Conservation (phyloP, 2,329 filamentous ascomycete genomes). For the Neonectria sp. region DNA sequence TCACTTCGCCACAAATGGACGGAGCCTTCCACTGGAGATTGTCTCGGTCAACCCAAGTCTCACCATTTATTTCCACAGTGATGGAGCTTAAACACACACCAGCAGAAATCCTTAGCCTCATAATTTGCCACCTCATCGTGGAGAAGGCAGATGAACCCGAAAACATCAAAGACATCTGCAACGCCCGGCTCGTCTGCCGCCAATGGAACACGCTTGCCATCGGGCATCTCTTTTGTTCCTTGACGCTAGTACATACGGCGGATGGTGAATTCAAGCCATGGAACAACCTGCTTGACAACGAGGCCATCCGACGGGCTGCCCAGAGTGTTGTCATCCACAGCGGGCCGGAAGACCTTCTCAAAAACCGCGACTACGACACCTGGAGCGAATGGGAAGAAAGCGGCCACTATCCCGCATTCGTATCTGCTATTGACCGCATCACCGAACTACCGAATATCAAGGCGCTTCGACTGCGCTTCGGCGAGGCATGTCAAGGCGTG, state of each 20-base stretch:
- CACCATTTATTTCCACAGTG: neutral
- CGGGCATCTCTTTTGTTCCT: neutral
- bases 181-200: conserved; percentile 3
- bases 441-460: neutral
- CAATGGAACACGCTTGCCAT: conserved; percentile 10
- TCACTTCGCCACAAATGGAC: too few species aligned
- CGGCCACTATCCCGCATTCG: neutral
- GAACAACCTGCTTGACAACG: neutral
- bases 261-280: neutral
- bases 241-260: neutral
- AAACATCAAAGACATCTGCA: neutral
- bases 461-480: neutral
- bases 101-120: conserved; percentile 1
- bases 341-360: neutral
- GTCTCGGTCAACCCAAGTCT: neutral
- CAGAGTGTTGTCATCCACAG: neutral
- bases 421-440: conserved; percentile 1
- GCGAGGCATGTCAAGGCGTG: neutral
- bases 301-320: neutral
- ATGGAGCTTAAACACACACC: neutral
- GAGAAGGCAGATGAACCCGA: neutral
- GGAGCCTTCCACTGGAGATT: too few species aligned
- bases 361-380: neutral
- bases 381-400: neutral
- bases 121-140: neutral